phyloP scores from a whole-genome alignment of 257 asterid genomes.

The Galeopsis tetrahit region DNA sequence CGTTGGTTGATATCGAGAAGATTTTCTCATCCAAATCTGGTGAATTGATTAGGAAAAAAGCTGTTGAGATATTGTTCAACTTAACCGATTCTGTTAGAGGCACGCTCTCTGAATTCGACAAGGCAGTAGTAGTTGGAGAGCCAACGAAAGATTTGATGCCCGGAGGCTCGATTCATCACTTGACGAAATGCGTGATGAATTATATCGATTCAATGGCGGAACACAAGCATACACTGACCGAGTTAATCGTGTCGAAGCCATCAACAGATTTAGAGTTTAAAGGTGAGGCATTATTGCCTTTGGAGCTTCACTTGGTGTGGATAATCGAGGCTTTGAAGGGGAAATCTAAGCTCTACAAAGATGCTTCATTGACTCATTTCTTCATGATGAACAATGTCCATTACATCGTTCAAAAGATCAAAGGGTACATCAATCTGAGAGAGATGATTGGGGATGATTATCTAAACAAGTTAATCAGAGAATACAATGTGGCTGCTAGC shows the following conservation, averaged over 20 bases:
- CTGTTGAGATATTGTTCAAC: conserved; percentile 60
- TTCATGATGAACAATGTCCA: too few species aligned
- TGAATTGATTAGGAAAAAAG: conserved; percentile 58
- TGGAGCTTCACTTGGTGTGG: conserved; percentile 70
- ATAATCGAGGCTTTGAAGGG: conserved; percentile 62
- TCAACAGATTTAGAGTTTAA: conserved; percentile 57
- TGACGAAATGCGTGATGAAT: conserved; percentile 74
- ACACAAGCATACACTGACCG: conserved; percentile 58
- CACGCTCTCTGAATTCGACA: conserved; percentile 70
- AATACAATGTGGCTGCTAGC: too few species aligned
- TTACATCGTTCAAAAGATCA: too few species aligned
- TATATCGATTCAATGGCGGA: conserved; percentile 66
- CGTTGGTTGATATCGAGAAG: conserved; percentile 56
- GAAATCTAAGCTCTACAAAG: conserved; percentile 65
- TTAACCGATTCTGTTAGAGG: conserved; percentile 66
- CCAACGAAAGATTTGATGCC: too few species aligned
- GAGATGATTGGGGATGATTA: too few species aligned
- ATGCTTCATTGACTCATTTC: too few species aligned
- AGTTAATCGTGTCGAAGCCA: conserved; percentile 66
- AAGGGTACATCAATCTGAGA: too few species aligned
- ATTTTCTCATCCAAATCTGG: conserved; percentile 63
- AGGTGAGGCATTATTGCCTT: conserved; percentile 37
- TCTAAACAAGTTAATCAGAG: too few species aligned
- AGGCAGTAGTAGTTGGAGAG: conserved; percentile 68
- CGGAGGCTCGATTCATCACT: conserved; percentile 72